A percentile compares a stretch with the other conserved stretches of the same genome.
These are phyloP conservation scores for Phlebiopsis gigantea DNA, from an alignment of 768 basidiomycete species.

Conservation along the genomic window DNA sequence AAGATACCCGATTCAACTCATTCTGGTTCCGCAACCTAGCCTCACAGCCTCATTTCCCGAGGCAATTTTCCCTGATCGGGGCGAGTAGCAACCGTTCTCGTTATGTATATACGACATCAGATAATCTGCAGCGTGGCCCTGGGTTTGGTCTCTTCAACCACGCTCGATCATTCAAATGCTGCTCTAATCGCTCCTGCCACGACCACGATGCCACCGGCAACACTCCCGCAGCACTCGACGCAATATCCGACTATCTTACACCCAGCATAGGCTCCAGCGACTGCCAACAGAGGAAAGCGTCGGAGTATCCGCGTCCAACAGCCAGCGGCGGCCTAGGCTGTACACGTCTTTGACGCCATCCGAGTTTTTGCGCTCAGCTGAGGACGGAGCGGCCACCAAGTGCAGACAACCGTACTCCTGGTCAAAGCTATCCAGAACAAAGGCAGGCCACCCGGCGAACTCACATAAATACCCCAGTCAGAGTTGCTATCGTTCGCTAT, in stretches of 20 bases:
- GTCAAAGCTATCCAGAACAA: neutral
- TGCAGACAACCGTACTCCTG: neutral
- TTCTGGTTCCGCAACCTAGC: neutral
- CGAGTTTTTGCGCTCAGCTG: neutral
- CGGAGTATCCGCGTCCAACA: neutral
- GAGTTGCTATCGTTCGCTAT: neutral
- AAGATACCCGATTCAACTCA: neutral
- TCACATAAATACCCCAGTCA: neutral
- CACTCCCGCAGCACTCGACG: neutral
- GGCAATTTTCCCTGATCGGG: neutral
- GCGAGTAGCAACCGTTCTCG: neutral
- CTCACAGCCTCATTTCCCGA: neutral
- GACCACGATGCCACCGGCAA: constrained; percentile 4
- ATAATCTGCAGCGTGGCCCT: constrained; percentile 14
- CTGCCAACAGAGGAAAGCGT: neutral
- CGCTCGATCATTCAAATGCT: constrained; percentile 6
- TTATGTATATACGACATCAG: constrained; percentile 1
- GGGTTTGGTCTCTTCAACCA: constrained; percentile 2
- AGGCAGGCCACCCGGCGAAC: neutral
- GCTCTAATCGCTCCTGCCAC: neutral
- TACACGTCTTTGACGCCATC: constrained; percentile 1
- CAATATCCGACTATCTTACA: neutral
- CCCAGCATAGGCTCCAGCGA: neutral
- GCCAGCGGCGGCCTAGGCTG: constrained; percentile 1
- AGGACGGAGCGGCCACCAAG: neutral